Percentiles rank a stretch among this genome's conserved stretches.
Conservation (phyloP, 306 rosid genomes). For the Sesbania bispinosa region DNA sequence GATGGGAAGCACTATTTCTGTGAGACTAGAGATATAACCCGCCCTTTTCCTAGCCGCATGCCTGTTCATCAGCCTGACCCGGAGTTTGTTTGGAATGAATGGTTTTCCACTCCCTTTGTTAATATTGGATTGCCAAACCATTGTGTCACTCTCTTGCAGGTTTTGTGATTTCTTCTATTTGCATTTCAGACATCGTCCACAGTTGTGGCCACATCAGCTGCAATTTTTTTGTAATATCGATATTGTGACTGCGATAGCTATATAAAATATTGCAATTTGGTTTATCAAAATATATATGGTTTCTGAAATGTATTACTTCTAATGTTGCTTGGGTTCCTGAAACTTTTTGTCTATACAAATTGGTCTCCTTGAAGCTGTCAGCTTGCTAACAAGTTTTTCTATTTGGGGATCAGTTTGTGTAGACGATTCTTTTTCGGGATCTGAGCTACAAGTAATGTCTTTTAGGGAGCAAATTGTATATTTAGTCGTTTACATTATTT, state of each 20-base stretch:
- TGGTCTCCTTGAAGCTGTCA: neutral
- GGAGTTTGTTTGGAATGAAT: slow-evolving; percentile 94
- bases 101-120: slow-evolving; percentile 77
- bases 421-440: neutral
- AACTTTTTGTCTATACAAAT: neutral
- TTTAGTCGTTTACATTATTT: neutral
- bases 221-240: too few species aligned
- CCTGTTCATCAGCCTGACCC: slow-evolving; percentile 58
- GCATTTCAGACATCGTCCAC: neutral
- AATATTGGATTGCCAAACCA: slow-evolving; percentile 76
- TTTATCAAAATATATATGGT: too few species aligned
- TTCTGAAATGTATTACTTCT: neutral
- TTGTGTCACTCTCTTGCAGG: slow-evolving; percentile 93
- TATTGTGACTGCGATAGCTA: too few species aligned
- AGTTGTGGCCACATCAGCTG: too few species aligned
- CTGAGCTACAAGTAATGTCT: neutral
- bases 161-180: slow-evolving; percentile 45
- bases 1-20: slow-evolving; percentile 93
- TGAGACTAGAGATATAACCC: slow-evolving; percentile 80
- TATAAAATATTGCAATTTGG: too few species aligned
- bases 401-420: neutral
- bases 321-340: neutral
- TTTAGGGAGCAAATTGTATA: neutral
- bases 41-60: slow-evolving; percentile 80
- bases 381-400: neutral